These are phyloP conservation scores for Linum tenue DNA, from an alignment of 345 rosid genomes.

Conservation along the genomic window DNA sequence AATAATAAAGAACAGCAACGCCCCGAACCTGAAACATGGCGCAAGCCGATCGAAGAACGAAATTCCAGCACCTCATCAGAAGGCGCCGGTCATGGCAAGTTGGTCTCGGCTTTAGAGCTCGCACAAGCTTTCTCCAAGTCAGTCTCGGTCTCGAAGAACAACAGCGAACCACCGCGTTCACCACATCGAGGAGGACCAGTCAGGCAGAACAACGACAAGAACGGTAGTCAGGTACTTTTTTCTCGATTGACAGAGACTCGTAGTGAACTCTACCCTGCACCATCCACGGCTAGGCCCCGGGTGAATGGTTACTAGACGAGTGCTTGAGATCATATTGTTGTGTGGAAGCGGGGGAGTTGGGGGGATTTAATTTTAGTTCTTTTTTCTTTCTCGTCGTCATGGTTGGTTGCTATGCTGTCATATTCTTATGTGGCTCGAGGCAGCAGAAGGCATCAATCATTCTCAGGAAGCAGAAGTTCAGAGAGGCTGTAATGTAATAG, in stretches of 20 bases:
- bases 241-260: conserved; percentile 15
- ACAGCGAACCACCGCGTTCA: not conserved
- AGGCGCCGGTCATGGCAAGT: conserved; percentile 9
- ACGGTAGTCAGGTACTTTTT: conserved; percentile 15
- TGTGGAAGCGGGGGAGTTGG: no score
- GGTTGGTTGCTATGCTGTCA: no score
- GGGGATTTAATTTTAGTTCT: no score
- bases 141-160: conserved; percentile 13
- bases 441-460: no score
- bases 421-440: no score
- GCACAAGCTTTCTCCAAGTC: conserved; percentile 23
- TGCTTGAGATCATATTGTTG: no score
- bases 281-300: conserved; percentile 4
- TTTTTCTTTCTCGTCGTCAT: no score
- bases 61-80: conserved; percentile 4
- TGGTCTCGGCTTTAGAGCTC: conserved; percentile 21
- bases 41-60: conserved; percentile 14
- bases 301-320: conserved; percentile 9
- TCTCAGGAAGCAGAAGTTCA: no score
- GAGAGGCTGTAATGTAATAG: no score
- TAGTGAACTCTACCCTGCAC: conserved; percentile 5
- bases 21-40: conserved; percentile 18
- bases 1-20: conserved; percentile 2
- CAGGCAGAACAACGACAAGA: conserved; percentile 4
- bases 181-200: conserved; percentile 4